Conservation (phyloP, 2,329 filamentous ascomycete genomes). For the Claviceps maximensis region DNA sequence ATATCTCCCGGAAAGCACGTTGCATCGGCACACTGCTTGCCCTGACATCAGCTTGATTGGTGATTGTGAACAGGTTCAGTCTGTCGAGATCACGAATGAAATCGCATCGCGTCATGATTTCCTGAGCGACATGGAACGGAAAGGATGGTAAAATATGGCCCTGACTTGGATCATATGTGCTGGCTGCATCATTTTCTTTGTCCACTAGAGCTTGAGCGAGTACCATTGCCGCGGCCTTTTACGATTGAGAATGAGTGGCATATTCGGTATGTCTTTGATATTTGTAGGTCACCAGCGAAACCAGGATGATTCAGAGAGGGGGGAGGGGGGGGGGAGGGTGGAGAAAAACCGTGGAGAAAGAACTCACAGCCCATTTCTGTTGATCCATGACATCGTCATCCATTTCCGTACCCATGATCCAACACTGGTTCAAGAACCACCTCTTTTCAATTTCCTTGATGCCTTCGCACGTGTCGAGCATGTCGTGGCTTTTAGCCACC, state of each 20-base stretch:
- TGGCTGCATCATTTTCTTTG: constrained; percentile 52
- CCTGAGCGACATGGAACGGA: constrained; percentile 67
- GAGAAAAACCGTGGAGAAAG: background rate
- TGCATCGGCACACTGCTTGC: constrained; percentile 96
- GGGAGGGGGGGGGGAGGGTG: too few relatives aligned
- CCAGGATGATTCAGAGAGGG: background rate
- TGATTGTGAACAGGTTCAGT: constrained; percentile 90
- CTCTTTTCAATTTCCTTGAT: constrained; percentile 58
- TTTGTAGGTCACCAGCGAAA: background rate
- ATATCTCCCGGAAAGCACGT: constrained; percentile 77
- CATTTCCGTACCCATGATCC: constrained; percentile 60
- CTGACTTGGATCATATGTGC: constrained; percentile 48
- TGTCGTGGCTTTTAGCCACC: constrained; percentile 75
- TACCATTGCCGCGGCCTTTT: constrained; percentile 77
- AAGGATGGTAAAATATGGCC: constrained; percentile 72
- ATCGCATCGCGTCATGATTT: constrained; percentile 92
- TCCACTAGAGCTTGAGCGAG: constrained; percentile 86
- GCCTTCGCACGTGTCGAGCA: constrained; percentile 65
- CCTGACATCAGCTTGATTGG: constrained; percentile 71
- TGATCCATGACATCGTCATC: constrained; percentile 98
- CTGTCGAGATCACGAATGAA: constrained; percentile 90
- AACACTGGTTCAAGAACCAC: constrained; percentile 68
- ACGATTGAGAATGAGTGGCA: background rate
- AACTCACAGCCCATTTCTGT: constrained; percentile 74
- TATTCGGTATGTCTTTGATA: background rate